Percentiles rank a stretch among this genome's conserved stretches.
phyloP scores from a whole-genome alignment of 139 green algal genomes.

The Micractinium sp. region DNA sequence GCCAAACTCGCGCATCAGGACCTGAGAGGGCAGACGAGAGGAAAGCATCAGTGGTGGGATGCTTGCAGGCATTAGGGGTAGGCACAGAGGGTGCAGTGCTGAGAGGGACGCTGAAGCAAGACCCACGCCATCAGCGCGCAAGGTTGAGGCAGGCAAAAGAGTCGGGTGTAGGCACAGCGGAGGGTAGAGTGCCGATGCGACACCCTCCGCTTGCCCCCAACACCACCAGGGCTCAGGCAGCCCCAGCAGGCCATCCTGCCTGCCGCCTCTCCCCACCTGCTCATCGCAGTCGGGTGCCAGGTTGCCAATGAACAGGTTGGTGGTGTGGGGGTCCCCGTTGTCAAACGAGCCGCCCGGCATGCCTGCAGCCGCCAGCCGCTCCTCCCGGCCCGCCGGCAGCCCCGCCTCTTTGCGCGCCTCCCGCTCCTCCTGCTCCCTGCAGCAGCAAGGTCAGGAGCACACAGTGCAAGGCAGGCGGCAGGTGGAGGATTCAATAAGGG shows the following conservation, averaged over 20 bases:
- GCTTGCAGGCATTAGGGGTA: too few relatives aligned
- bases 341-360: conserved; percentile 51
- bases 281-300: conserved; percentile 86
- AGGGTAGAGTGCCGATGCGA: not conserved
- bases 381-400: conserved; percentile 18
- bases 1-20: conserved; percentile 89
- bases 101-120: too few relatives aligned
- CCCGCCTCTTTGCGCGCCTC: conserved; percentile 62
- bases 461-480: too few relatives aligned
- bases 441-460: not conserved
- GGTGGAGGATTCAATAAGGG: too few relatives aligned
- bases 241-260: not conserved
- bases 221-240: not conserved
- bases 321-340: conserved; percentile 82
- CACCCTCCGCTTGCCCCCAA: too few relatives aligned
- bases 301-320: conserved; percentile 96
- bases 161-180: not conserved
- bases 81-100: too few relatives aligned
- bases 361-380: not conserved
- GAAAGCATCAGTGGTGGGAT: not conserved
- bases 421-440: conserved; percentile 85
- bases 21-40: not conserved
- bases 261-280: conserved; percentile 20
- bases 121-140: too few relatives aligned
- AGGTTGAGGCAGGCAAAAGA: not conserved